Evolutionary conservation across 2,329 filamentous ascomycete genomes (phyloP).

Genomic region (Spiromastix sp.): DNA sequence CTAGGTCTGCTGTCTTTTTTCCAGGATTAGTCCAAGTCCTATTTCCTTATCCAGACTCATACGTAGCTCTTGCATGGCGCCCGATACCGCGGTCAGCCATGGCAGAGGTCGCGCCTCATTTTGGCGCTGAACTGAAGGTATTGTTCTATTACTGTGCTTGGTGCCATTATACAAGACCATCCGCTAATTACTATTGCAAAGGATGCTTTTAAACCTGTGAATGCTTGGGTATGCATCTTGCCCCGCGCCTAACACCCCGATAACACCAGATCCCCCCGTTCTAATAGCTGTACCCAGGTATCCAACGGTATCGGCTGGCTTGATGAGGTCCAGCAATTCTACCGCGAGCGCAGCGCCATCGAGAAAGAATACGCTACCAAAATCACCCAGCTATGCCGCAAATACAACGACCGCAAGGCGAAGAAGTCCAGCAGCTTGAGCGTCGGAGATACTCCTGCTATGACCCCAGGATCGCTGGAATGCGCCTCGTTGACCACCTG

Average conservation of each 20-base stretch:
- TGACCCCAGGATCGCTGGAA: constrained; percentile 92
- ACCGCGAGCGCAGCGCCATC: constrained; percentile 84
- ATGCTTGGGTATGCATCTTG: constrained; percentile 58
- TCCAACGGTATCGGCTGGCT: constrained; percentile 85
- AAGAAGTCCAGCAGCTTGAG: constrained; percentile 79
- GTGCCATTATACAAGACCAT: too few species aligned
- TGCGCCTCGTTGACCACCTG: constrained; percentile 95
- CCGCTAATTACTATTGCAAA: constrained; percentile 29
- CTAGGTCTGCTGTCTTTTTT: too few species aligned
- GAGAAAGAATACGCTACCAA: constrained; percentile 96
- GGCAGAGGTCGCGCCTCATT: constrained; percentile 75
- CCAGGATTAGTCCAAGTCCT: too few species aligned
- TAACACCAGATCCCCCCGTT: not conserved
- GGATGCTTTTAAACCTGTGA: constrained; percentile 96
- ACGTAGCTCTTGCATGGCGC: not conserved
- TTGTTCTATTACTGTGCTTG: constrained; percentile 1
- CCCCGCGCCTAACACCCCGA: constrained; percentile 1
- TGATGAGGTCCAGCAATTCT: constrained; percentile 94
- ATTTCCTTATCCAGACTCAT: too few species aligned
- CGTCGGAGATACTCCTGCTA: constrained; percentile 82
- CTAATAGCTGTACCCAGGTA: constrained; percentile 41
- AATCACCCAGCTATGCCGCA: constrained; percentile 78
- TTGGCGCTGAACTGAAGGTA: constrained; percentile 87
- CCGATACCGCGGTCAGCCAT: constrained; percentile 38
- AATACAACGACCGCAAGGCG: constrained; percentile 94